These are phyloP conservation scores for Solanum pennellii DNA, from an alignment of 257 asterid genomes.

Conservation along the genomic window DNA sequence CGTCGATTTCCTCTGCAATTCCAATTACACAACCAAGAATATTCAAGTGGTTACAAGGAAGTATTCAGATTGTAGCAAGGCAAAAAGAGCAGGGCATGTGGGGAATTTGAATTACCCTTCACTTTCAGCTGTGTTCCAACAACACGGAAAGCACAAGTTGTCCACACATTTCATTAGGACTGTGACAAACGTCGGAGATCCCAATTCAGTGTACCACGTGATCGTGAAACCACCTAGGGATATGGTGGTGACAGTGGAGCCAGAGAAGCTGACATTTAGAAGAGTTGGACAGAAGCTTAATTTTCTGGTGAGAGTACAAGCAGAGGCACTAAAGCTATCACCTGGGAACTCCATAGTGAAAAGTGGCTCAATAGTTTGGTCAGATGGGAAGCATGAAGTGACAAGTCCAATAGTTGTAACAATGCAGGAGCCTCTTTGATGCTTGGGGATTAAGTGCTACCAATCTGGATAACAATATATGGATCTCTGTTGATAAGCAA, in stretches of 20 bases:
- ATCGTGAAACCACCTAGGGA: conserved; percentile 36
- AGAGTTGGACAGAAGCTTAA: conserved; percentile 74
- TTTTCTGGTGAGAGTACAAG: conserved; percentile 59
- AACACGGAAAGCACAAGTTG: conserved; percentile 46
- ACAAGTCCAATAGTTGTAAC: conserved; percentile 68
- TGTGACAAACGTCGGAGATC: conserved; percentile 67
- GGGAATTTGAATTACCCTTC: conserved; percentile 85
- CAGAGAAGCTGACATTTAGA: conserved; percentile 54
- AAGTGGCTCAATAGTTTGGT: conserved; percentile 75
- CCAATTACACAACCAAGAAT: conserved; percentile 59
- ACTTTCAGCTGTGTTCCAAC: conserved; percentile 56
- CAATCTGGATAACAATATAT: not conserved
- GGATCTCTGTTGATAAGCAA: not conserved
- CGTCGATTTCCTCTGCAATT: conserved; percentile 68
- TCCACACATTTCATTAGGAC: conserved; percentile 74
- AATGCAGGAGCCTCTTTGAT: conserved; percentile 62
- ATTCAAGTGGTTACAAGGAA: conserved; percentile 42
- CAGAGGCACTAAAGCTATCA: conserved; percentile 39
- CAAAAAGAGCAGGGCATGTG: conserved; percentile 62
- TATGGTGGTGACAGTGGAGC: conserved; percentile 52
- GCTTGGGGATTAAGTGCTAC: not conserved
- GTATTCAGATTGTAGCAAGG: conserved; percentile 44
- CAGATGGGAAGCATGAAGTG: conserved; percentile 67
- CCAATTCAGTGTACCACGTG: conserved; percentile 42
- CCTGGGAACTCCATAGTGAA: conserved; percentile 54